These are phyloP conservation scores for Pythium biforme DNA, from an alignment of 352 stramenopile species.

Conservation along the genomic window DNA sequence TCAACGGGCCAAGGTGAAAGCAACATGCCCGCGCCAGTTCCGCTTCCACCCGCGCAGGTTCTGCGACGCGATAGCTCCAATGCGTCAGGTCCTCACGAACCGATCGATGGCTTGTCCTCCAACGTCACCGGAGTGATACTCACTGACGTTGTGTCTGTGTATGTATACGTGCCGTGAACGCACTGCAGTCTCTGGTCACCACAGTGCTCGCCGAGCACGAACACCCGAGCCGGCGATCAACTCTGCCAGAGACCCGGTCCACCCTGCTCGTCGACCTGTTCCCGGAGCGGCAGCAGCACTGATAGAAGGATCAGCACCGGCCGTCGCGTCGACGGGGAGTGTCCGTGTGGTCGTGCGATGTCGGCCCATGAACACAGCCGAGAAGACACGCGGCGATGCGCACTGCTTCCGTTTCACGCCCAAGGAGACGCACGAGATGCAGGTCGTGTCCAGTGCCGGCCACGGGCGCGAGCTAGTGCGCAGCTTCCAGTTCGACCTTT, in stretches of 20 bases:
- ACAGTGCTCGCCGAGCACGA: constrained; percentile 8
- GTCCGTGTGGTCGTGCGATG: constrained; percentile 68
- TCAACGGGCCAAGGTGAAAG: background rate
- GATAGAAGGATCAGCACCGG: background rate
- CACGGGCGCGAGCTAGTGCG: constrained; percentile 62
- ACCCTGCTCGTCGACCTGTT: background rate
- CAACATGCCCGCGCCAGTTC: constrained; percentile 10
- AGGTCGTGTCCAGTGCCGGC: constrained; percentile 46
- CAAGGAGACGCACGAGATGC: constrained; percentile 48
- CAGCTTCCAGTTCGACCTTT: constrained; percentile 78
- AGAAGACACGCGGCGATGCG: constrained; percentile 47
- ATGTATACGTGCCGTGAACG: background rate
- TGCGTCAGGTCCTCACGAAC: constrained; percentile 5
- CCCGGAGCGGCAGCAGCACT: background rate
- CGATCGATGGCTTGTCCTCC: background rate
- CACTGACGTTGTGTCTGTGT: background rate
- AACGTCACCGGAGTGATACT: no score
- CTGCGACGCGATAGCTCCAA: constrained; percentile 11
- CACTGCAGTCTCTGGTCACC: constrained; percentile 1
- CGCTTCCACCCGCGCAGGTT: constrained; percentile 6
- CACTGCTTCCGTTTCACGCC: constrained; percentile 53
- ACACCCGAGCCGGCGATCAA: constrained; percentile 15
- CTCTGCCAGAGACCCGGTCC: background rate
- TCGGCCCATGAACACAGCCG: constrained; percentile 54
- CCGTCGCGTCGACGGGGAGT: constrained; percentile 17